These are phyloP conservation scores for Penicillium odoratum DNA, from an alignment of 495 filamentous ascomycete species.

Conservation along the genomic window DNA sequence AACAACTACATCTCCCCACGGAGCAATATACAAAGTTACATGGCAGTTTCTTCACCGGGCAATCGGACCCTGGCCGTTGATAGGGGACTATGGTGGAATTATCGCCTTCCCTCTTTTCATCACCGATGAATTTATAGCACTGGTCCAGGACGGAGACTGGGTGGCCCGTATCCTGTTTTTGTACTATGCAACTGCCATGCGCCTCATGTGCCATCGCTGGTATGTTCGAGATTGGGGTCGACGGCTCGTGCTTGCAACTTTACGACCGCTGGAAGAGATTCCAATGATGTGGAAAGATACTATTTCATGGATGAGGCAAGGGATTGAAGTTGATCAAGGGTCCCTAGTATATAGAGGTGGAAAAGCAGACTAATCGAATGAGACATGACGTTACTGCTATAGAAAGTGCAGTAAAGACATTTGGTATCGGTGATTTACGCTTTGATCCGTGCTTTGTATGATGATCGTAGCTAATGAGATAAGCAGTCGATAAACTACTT, in stretches of 20 bases:
- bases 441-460: no score
- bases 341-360: not conserved
- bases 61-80: constrained; percentile 36
- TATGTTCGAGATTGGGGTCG: constrained; percentile 40
- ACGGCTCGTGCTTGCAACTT: constrained; percentile 33
- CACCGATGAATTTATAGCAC: constrained; percentile 26
- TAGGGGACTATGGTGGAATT: constrained; percentile 32
- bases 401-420: no score
- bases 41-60: constrained; percentile 33
- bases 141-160: constrained; percentile 38
- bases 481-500: no score
- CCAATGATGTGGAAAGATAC: constrained; percentile 34
- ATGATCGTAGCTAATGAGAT: no score
- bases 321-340: constrained; percentile 14
- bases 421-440: no score
- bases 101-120: constrained; percentile 42
- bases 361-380: not conserved
- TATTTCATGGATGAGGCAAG: constrained; percentile 34
- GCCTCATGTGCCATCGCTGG: constrained; percentile 39
- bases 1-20: constrained; percentile 12
- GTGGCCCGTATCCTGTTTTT: constrained; percentile 38
- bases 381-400: no score
- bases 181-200: constrained; percentile 38
- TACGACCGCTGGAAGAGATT: constrained; percentile 31
- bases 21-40: constrained; percentile 22